phyloP scores from a whole-genome alignment of 495 filamentous ascomycete genomes.

The Hyphodiscus hymeniophilus region DNA sequence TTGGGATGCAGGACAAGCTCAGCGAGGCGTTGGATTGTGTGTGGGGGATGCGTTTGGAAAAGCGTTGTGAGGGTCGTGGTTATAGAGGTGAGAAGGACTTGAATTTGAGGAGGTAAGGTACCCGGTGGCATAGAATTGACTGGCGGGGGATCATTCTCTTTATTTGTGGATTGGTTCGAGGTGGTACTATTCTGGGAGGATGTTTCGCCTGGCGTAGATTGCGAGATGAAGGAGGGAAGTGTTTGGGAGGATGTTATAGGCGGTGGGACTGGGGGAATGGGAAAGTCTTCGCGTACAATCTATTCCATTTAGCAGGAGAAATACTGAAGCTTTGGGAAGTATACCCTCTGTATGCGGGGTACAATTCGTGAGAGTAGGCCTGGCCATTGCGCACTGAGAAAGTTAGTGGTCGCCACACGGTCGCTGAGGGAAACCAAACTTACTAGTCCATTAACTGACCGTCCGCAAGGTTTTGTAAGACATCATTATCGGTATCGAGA shows the following conservation, averaged over 20 bases:
- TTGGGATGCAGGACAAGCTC: constrained; percentile 79
- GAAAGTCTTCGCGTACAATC: constrained; percentile 18
- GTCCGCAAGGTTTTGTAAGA: constrained; percentile 53
- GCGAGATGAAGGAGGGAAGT: constrained; percentile 6
- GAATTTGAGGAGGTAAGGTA: constrained; percentile 54
- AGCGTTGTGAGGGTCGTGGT: constrained; percentile 54
- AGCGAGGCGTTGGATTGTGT: constrained; percentile 86
- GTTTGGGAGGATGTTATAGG: constrained; percentile 20
- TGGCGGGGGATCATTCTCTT: constrained; percentile 23
- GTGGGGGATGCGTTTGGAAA: constrained; percentile 72
- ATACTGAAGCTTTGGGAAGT: constrained; percentile 7
- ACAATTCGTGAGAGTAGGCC: constrained; percentile 41
- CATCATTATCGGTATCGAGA: constrained; percentile 43
- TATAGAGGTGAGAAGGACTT: constrained; percentile 56
- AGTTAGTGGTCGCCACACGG: constrained; percentile 21
- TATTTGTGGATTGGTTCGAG: constrained; percentile 16
- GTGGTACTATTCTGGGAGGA: constrained; percentile 5
- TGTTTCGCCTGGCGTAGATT: constrained; percentile 1
- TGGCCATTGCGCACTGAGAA: constrained; percentile 45
- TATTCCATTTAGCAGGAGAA: background rate
- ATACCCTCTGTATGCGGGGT: constrained; percentile 45
- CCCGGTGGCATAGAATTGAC: constrained; percentile 11
- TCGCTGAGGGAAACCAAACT: constrained; percentile 2
- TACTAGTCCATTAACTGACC: constrained; percentile 67
- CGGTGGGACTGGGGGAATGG: constrained; percentile 12